Base-by-base conservation (phyloP, 2,329 filamentous ascomycete species). In the Ceratocystis harringtonii region DNA sequence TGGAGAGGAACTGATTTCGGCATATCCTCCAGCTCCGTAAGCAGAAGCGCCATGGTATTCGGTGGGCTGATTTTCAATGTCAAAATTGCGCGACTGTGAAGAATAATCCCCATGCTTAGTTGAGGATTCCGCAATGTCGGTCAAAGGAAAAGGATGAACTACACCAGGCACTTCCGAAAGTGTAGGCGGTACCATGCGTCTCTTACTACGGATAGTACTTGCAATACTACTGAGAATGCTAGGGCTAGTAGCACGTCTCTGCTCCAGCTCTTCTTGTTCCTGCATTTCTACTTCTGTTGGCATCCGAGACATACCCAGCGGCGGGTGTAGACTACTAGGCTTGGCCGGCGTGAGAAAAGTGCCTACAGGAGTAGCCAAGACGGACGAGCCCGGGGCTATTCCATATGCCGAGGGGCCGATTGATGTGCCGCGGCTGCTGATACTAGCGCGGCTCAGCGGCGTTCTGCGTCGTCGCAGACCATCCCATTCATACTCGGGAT, bases 241-340 rank as follows among this genome's bases (percentile, higher is more conserved):
- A 44, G 79, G 78, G 63, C 67, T 68, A 41, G 64, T 61, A 28
- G 62, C 62, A 45, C 64, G 22, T 45, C 64, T 65, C 60, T 78
- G 75, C 25, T 57, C 65, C 19, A 61, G 28, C 68, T 73, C 73
- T 41, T 83, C 76, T 67, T 80, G 76, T 50, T 83, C 81, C 43
- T 80, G 78, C 10, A 84, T 77, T 64, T 86, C 84, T 22, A 86
- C 81, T 8, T 86, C 82, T 19, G 81, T 80, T 0, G 91, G 90
- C 72, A 96, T 89, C 44, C 84, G 84, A 0, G 90, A 89, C 89
- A 96, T 95, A 61, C 92, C 92, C 7, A 96, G 77, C 0, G 91
- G 91, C 1, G 88, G 89, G 72, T 94, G 89, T 0, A 70, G 75
- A 4, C 72, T 36, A 36, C 8, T 74, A 25, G 60, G 19, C 3